Percentiles rank a stretch among this genome's conserved stretches.
Evolutionary conservation across 257 asterid species (phyloP).

Genomic region (Rubia yunnanensis): DNA sequence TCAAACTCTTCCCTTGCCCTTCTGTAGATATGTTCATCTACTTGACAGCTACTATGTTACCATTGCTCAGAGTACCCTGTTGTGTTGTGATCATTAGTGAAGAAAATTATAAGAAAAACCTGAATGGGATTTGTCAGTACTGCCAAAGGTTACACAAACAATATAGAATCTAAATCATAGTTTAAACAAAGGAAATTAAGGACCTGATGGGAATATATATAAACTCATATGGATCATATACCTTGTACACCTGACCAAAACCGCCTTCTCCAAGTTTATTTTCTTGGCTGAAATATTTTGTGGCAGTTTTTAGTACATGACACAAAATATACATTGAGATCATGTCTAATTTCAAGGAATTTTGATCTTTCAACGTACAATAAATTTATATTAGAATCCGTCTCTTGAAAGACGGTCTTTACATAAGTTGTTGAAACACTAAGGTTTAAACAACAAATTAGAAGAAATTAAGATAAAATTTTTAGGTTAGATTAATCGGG

Average conservation of each 20-base stretch:
- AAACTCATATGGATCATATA: no score
- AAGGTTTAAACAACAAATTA: no score
- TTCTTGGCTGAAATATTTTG: conserved; percentile 54
- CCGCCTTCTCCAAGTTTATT: conserved; percentile 78
- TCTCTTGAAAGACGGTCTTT: no score
- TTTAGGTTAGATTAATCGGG: no score
- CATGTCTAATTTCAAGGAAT: conserved; percentile 35
- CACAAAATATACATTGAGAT: no score
- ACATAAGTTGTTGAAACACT: no score
- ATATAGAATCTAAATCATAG: no score
- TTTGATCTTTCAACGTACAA: no score
- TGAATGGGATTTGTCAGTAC: background rate
- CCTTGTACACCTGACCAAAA: conserved; percentile 79
- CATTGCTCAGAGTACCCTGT: conserved; percentile 71
- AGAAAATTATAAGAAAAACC: background rate
- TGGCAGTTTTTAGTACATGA: conserved; percentile 58
- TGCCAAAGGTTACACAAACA: background rate
- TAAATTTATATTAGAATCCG: no score
- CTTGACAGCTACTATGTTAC: conserved; percentile 66
- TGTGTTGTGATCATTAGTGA: background rate
- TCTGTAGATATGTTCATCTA: conserved; percentile 36
- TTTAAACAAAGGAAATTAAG: no score
- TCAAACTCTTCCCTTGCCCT: conserved; percentile 69
- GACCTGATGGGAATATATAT: no score
- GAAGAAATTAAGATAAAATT: no score